Evolutionary conservation across 306 rosid species (phyloP).

Genomic region (Sicyos edulis): DNA sequence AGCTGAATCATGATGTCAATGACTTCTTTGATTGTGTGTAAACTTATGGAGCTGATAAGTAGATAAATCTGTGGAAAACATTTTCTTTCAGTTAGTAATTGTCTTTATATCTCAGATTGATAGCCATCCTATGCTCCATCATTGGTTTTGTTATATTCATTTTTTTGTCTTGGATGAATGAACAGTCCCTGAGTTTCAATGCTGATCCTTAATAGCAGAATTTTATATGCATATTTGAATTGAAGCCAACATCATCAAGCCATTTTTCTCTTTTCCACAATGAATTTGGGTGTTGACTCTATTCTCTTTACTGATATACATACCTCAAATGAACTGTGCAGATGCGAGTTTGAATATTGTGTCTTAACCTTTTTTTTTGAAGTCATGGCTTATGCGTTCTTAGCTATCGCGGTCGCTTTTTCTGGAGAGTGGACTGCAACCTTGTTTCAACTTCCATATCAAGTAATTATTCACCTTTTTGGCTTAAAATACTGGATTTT

Average conservation of each 20-base stretch:
- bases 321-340: slow-evolving; percentile 14
- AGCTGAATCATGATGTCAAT: slow-evolving; percentile 2
- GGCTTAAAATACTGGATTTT: slow-evolving; percentile 15
- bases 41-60: background rate
- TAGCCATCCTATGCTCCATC: background rate
- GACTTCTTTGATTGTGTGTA: background rate
- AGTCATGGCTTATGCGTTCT: background rate
- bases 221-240: background rate
- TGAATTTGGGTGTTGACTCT: background rate
- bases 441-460: slow-evolving; percentile 19
- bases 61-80: background rate
- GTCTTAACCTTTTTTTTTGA: background rate
- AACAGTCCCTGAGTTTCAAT: background rate
- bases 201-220: background rate
- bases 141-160: background rate
- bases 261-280: slow-evolving; percentile 6
- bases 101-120: slow-evolving; percentile 9
- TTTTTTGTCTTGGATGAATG: background rate
- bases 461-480: slow-evolving; percentile 18
- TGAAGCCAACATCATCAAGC: background rate
- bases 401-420: background rate
- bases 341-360: slow-evolving; percentile 14
- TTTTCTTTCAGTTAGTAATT: background rate
- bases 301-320: background rate
- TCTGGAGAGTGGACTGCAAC: slow-evolving; percentile 17